Base-by-base conservation (phyloP, 2,329 filamentous ascomycete species). In the Colletotrichum horii region DNA sequence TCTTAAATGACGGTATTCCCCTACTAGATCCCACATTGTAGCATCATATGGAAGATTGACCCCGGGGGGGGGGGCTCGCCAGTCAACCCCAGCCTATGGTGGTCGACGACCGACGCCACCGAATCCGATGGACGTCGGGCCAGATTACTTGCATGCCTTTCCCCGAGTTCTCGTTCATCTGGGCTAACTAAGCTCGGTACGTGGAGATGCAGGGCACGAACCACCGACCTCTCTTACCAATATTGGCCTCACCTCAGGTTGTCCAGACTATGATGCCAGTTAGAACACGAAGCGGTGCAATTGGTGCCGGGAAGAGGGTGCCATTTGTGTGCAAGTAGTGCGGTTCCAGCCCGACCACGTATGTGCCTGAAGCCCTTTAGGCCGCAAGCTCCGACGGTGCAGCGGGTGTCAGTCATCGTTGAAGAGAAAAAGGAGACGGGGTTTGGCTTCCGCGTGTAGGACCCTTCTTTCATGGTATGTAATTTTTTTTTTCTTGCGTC, bases 121-220 rank as follows among this genome's bases (percentile, higher is more conserved):
- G 22, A 28, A 61, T 28, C 11, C 19, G 66, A 38, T 69, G 72
- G 61, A 15, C n/a, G 56, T 15, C 30, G 28, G 32, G 60, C 55
- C 61, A 55, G 52, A 66, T 71, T 71, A 61, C 36, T 61, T 71
- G 61, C 67, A 65, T 71, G 22, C 34, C 22, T 43, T 71, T 74
- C 36, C 68, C 61, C 68, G 22, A 74, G 34, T 55, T 66, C 48
- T 28, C 26, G 28, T 36, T 71, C 67, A 74, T 58, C 58, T 52
- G 32, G 56, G 14, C 58, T 15, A 38, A 67, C 28, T 71, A 22
- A 66, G 60, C 67, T 74, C 16, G 38, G 55, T 69, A 52, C 65
- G 30, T 38, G 70, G 65, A 62, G 30, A 70, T 56, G 62, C 65
- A 69, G 52, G 28, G 70, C 52, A 61, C 64, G 70, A 64, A 68